Base-by-base conservation (phyloP, 768 basidiomycete species). In the Kwoniella shandongensis region DNA sequence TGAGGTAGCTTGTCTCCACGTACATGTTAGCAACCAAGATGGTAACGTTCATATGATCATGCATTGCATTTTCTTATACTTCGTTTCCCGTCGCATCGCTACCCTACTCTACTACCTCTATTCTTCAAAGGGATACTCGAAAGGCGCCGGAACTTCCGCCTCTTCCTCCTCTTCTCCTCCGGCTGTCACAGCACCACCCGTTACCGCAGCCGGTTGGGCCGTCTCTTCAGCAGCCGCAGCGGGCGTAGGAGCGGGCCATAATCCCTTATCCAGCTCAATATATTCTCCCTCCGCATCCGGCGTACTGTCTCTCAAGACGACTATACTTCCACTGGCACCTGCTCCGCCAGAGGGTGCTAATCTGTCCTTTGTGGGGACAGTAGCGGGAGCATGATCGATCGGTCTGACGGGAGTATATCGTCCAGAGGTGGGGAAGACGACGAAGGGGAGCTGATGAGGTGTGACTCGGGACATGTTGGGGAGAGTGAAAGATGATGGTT, bases 391-490 rank as follows among this genome's bases (percentile, higher is more conserved):
- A 32, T 79, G 66, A 50, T 79, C 79, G 42, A 94, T 84, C 0
- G 88, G 82, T 32, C 94, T 85, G 15, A 97, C 88, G 22, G 96
- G 96, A 62, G 88, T 86, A 76, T 91, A 99, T 46, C 91, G 85
- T 26, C 85, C 81, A 32, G 86, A 85, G 10, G 59, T 22, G 0
- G 90, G 85, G 83, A 98, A 94, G 44, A 84, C 82, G 70, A 98
- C 83, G 76, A 88, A 84, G n/a, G 83, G 79, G 25, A 94, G 79
- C 74, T 99, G 96, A 0, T 86, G 84, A 18, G 93, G 89, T 2
- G 88, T 90, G 20, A 97, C 93, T 46, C 96, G 86, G 18, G 91
- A 88, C 72, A 97, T 87, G 80, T 99, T 99, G 20, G 84, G 79
- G 11, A 89, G 79, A 57, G 79, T 82, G 78, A 96, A 91, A 12